These are phyloP conservation scores for Fusarium aywerte DNA, from an alignment of 2,329 filamentous ascomycete species.

Conservation along the genomic window DNA sequence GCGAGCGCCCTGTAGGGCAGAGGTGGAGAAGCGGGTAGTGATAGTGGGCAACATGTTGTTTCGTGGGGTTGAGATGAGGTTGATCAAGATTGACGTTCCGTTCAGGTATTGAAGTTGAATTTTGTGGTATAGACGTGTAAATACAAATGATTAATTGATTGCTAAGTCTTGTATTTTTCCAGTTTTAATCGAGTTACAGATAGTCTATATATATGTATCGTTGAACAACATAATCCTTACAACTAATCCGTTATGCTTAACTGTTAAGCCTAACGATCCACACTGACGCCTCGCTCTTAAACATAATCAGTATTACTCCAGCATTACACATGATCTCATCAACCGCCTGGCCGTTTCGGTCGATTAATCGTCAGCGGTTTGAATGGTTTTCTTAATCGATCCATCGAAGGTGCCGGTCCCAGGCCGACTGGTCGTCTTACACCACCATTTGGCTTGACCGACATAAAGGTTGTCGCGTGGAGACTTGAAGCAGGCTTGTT, in stretches of 20 bases:
- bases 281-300: constrained; percentile 15
- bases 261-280: constrained; percentile 28
- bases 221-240: constrained; percentile 1
- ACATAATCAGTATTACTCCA: constrained; percentile 9
- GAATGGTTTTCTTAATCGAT: constrained; percentile 65
- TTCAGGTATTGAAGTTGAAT: background rate
- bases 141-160: background rate
- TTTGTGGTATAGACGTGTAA: background rate
- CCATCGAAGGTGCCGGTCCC: constrained; percentile 60
- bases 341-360: constrained; percentile 44
- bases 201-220: constrained; percentile 24
- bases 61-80: background rate
- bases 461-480: constrained; percentile 63
- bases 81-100: background rate
- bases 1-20: constrained; percentile 21
- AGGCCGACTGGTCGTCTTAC: constrained; percentile 59
- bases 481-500: constrained; percentile 56
- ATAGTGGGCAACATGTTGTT: constrained; percentile 37
- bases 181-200: background rate
- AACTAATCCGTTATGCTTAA: constrained; percentile 41
- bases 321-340: constrained; percentile 17
- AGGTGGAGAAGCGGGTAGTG: constrained; percentile 32
- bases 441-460: constrained; percentile 51
- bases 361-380: constrained; percentile 66
- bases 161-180: constrained; percentile 7